Percentiles rank a stretch among this genome's conserved stretches.
These are phyloP conservation scores for Calonectria multiphialidica DNA, from an alignment of 2,329 filamentous ascomycete genomes.

Conservation along the genomic window DNA sequence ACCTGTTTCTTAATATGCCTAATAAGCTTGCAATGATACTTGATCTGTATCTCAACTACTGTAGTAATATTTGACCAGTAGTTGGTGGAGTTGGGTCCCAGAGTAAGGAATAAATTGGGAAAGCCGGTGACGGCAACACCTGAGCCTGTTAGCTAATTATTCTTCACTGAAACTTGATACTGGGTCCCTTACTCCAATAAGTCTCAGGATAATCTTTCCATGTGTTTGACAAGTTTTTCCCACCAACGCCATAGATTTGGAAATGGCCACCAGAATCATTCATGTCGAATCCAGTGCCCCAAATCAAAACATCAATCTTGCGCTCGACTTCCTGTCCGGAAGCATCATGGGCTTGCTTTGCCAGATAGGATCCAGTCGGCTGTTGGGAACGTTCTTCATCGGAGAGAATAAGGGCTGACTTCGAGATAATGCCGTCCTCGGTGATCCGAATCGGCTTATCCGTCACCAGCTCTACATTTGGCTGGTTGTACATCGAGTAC, in stretches of 20 bases:
- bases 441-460: slow-evolving; percentile 8
- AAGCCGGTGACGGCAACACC: slow-evolving; percentile 10
- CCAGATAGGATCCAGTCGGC: slow-evolving; percentile 3
- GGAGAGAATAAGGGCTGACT: background rate
- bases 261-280: slow-evolving; percentile 13
- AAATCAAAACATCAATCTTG: slow-evolving; percentile 10
- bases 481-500: slow-evolving; percentile 13
- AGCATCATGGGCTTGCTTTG: background rate
- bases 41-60: slow-evolving; percentile 9
- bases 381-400: background rate
- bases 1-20: background rate
- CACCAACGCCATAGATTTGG: slow-evolving; percentile 2
- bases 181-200: background rate
- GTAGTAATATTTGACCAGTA: slow-evolving; percentile 16
- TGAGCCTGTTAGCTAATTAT: background rate
- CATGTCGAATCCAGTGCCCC: slow-evolving; percentile 19
- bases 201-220: slow-evolving; percentile 15
- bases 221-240: slow-evolving; percentile 4
- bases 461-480: slow-evolving; percentile 13
- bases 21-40: slow-evolving; percentile 12
- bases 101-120: slow-evolving; percentile 12
- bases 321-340: background rate
- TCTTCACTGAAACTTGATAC: background rate
- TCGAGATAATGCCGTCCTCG: background rate
- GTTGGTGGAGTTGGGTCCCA: slow-evolving; percentile 13